Percentiles rank a stretch among this genome's conserved stretches.
Conservation (phyloP, 78 protist genomes). For the Cavenderia fasciculata region DNA sequence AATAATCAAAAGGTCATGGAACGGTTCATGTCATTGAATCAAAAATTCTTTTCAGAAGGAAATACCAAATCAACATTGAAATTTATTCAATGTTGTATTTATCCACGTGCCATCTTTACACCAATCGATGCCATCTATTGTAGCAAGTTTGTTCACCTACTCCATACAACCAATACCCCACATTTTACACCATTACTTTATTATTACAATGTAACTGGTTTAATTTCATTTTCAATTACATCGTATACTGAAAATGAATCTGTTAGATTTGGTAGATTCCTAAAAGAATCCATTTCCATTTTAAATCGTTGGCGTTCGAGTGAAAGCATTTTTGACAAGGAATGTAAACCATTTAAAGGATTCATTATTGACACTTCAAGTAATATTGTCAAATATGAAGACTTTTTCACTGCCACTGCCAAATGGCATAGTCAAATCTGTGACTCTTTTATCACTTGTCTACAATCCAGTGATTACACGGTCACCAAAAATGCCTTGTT, state of each 20-base stretch:
- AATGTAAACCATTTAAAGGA: neutral
- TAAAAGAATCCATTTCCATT: conserved; percentile 19
- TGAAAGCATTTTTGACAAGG: conserved; percentile 14
- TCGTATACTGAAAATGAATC: conserved; percentile 71
- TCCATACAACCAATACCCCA: conserved; percentile 8
- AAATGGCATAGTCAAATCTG: conserved; percentile 17
- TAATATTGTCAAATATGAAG: neutral
- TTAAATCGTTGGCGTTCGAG: conserved; percentile 41
- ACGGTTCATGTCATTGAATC: conserved; percentile 4
- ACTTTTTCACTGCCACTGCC: neutral
- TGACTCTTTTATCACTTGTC: conserved; percentile 2
- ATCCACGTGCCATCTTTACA: conserved; percentile 72
- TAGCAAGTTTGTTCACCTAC: conserved; percentile 37
- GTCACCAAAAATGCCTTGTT: conserved; percentile 56
- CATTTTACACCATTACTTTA: conserved; percentile 39
- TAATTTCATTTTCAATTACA: neutral
- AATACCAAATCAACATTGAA: neutral
- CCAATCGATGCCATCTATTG: conserved; percentile 71
- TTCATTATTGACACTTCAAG: neutral
- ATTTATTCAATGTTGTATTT: conserved; percentile 64
- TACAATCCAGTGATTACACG: conserved; percentile 53
- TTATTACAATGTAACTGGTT: neutral
- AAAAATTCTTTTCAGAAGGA: conserved; percentile 7
- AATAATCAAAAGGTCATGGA: conserved; percentile 47
- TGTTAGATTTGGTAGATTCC: conserved; percentile 65